These are phyloP conservation scores for Fusarium sterilihyphosum DNA, from an alignment of 2,329 filamentous ascomycete genomes.

Conservation along the genomic window DNA sequence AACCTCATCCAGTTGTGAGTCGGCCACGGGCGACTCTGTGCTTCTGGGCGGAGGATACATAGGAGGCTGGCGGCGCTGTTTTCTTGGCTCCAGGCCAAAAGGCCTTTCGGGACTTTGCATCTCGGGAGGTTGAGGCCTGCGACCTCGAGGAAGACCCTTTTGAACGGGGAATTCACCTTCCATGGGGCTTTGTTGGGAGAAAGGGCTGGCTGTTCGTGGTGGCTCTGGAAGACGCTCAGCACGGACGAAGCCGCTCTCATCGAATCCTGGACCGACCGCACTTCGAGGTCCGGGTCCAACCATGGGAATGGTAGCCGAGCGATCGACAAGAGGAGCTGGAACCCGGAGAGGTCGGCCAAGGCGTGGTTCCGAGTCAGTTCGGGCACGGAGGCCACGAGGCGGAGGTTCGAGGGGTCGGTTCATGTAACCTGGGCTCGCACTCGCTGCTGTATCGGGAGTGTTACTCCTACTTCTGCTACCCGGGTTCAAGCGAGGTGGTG, in stretches of 20 bases:
- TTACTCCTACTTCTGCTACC: slow-evolving; percentile 22
- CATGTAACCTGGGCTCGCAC: slow-evolving; percentile 29
- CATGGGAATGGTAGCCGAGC: slow-evolving; percentile 12
- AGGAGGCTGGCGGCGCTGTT: slow-evolving; percentile 36
- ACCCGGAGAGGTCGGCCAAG: slow-evolving; percentile 39
- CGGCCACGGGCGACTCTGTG: slow-evolving; percentile 2
- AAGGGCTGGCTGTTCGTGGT: slow-evolving; percentile 42
- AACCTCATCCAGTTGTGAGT: slow-evolving; percentile 1
- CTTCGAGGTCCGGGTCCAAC: slow-evolving; percentile 25
- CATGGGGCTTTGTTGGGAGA: slow-evolving; percentile 38
- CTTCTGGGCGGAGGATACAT: slow-evolving; percentile 35
- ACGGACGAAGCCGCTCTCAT: slow-evolving; percentile 35
- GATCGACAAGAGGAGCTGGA: slow-evolving; percentile 33
- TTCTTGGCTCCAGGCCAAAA: slow-evolving; percentile 35
- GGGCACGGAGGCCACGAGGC: slow-evolving; percentile 42
- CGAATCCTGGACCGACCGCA: slow-evolving; percentile 38
- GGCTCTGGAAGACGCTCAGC: slow-evolving; percentile 29
- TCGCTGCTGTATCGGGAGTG: not conserved
- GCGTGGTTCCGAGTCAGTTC: slow-evolving; percentile 39
- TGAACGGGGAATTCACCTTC: slow-evolving; percentile 49
- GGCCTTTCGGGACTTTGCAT: not conserved
- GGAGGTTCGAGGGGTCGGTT: slow-evolving; percentile 39
- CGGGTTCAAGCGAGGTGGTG: slow-evolving; percentile 20
- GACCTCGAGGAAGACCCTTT: slow-evolving; percentile 50
- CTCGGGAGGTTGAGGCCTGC: slow-evolving; percentile 35